These are phyloP conservation scores for Breynia disticha DNA, from an alignment of 441 rosid genomes.

Conservation along the genomic window DNA sequence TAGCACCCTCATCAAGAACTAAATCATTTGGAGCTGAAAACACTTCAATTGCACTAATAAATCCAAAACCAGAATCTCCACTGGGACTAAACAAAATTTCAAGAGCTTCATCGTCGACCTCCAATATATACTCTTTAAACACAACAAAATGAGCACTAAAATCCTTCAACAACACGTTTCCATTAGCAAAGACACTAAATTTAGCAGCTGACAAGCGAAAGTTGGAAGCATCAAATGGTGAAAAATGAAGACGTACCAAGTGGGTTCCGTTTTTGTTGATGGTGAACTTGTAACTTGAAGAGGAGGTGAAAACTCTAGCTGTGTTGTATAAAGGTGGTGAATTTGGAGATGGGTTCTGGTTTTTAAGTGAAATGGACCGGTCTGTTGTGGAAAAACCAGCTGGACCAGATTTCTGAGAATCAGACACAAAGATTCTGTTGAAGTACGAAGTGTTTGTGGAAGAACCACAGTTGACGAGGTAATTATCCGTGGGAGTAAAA, in stretches of 20 bases:
- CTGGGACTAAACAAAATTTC: slow-evolving; percentile 42
- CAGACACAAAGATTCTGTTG: slow-evolving; percentile 48
- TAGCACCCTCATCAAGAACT: slow-evolving; percentile 58
- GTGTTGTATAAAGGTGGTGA: slow-evolving; percentile 41
- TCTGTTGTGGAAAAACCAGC: slow-evolving; percentile 22
- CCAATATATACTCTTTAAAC: slow-evolving; percentile 48
- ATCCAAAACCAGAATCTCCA: slow-evolving; percentile 44
- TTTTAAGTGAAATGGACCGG: slow-evolving; percentile 36
- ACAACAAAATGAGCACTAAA: slow-evolving; percentile 31
- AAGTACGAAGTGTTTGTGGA: slow-evolving; percentile 33
- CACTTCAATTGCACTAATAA: slow-evolving; percentile 66
- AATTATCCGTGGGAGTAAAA: slow-evolving; percentile 60
- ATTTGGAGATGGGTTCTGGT: slow-evolving; percentile 29
- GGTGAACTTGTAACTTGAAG: slow-evolving; percentile 45
- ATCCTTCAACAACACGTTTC: slow-evolving; percentile 31
- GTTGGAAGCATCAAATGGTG: slow-evolving; percentile 50
- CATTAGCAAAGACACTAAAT: slow-evolving; percentile 48
- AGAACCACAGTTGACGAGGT: slow-evolving; percentile 72
- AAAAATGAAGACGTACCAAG: slow-evolving; percentile 85
- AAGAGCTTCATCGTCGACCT: slow-evolving; percentile 27
- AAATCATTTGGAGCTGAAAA: slow-evolving; percentile 59
- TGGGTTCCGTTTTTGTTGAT: slow-evolving; percentile 44
- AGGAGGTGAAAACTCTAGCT: slow-evolving; percentile 52
- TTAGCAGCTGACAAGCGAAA: slow-evolving; percentile 41
- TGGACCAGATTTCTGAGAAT: slow-evolving; percentile 26